Conservation (phyloP, 2,329 filamentous ascomycete genomes). For the Cadophora sp. region DNA sequence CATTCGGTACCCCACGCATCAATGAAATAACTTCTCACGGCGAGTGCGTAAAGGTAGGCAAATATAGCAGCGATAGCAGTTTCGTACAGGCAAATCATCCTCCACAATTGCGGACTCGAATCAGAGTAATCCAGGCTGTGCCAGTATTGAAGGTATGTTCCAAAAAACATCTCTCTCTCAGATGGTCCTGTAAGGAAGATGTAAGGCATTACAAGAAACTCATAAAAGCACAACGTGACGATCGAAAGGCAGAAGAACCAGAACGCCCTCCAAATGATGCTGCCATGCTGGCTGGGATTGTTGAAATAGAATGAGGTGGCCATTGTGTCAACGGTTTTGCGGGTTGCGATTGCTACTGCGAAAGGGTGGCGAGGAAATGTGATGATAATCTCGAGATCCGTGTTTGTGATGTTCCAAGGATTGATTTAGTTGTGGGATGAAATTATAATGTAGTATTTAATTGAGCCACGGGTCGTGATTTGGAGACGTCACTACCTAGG, state of each 20-base stretch:
- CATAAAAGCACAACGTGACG: background rate
- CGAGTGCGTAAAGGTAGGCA: background rate
- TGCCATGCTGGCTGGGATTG: background rate
- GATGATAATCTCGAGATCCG: too few relatives aligned
- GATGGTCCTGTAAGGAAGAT: background rate
- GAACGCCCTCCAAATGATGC: background rate
- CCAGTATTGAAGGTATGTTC: background rate
- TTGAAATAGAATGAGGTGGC: background rate
- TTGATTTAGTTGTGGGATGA: too few relatives aligned
- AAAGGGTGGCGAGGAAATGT: background rate
- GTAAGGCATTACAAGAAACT: background rate
- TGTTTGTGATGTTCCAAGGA: too few relatives aligned
- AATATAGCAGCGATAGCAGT: background rate
- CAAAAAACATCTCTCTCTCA: background rate
- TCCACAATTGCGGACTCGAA: background rate
- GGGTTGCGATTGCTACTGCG: background rate
- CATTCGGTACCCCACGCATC: too few relatives aligned
- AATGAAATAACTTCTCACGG: too few relatives aligned
- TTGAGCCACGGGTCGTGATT: too few relatives aligned
- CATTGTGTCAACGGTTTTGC: background rate
- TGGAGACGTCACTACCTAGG: too few relatives aligned
- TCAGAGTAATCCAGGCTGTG: background rate
- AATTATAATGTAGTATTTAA: too few relatives aligned
- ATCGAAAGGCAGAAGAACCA: background rate
- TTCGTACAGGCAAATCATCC: background rate